Base-by-base conservation (phyloP, 805 yeast species). In the Torulaspora delbrueckii region DNA sequence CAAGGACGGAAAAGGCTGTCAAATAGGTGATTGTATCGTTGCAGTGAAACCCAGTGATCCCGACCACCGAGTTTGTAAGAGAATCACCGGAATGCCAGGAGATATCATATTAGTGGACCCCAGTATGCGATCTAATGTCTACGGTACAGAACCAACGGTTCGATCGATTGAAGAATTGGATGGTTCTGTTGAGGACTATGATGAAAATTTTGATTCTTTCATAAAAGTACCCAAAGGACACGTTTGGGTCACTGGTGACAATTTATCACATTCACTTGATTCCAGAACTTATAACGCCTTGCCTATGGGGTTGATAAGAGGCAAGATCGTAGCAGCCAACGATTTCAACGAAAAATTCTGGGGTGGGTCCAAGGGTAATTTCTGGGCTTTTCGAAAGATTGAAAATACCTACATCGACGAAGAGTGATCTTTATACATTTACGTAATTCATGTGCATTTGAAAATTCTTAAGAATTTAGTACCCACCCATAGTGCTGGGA, bases 201-300 rank as follows among this genome's bases (percentile, higher is more conserved):
- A 53, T 22, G 63, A 60, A 4, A 52, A 57, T 14, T 65, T 62
- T 40, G 51, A 67, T 37, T 76, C 78, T 46, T 87, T 72, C 63
- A 81, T 91, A 7, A 73, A 70, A 45, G 90, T 93, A 0, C 99
- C 99, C 1, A 79, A 82, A 54, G 99, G 99, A 2, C 99, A 93
- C 66, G 86, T 87, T 39, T 93, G 98, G 98, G 83, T 90, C 3
- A 88, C 97, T 0, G 99, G 99, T 1, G 99, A 93, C 60, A 93
- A 93, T 60, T 66, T 91, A 46, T 76, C 87, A 23, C 88, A 83
- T 54, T 86, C 96, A 16, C 69, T 90, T 39, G 99, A 93, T 58
- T 87, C 96, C 4, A 72, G 99, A 54, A 79, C 87, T 0, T 93
- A 93, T 61, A 86, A 90, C 31, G 87, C 83, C n/a, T 69, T 93